These are phyloP conservation scores for Alternaria ventricosa DNA, from an alignment of 2,329 filamentous ascomycete genomes.

Conservation along the genomic window DNA sequence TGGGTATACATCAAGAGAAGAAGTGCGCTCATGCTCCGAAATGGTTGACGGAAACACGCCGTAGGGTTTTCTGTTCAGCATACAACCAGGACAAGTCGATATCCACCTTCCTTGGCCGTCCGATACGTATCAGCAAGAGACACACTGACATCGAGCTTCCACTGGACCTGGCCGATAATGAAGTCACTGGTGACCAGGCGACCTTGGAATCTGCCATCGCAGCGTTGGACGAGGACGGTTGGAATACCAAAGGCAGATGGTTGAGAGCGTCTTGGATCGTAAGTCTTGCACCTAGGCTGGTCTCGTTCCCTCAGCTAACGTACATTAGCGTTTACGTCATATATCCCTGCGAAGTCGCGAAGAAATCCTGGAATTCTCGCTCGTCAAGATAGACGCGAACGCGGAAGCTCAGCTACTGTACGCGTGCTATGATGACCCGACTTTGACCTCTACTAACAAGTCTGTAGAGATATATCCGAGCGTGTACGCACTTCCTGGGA, in stretches of 20 bases:
- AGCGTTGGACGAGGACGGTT: constrained; percentile 34
- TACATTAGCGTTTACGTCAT: constrained; percentile 27
- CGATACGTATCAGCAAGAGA: constrained; percentile 38
- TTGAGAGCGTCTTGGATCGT: constrained; percentile 38
- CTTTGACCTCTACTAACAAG: neutral
- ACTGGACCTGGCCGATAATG: constrained; percentile 39
- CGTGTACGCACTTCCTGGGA: constrained; percentile 39
- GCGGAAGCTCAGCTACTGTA: constrained; percentile 31
- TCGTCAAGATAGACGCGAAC: constrained; percentile 27
- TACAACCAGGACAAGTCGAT: constrained; percentile 44
- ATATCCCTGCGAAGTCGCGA: constrained; percentile 37
- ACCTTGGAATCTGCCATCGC: constrained; percentile 23
- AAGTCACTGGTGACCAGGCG: constrained; percentile 28
- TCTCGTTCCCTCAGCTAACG: neutral
- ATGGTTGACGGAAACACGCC: constrained; percentile 40
- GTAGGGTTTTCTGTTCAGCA: constrained; percentile 35
- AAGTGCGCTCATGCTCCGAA: constrained; percentile 29
- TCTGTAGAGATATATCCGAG: constrained; percentile 34
- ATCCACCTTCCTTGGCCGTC: constrained; percentile 44
- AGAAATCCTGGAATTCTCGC: constrained; percentile 41
- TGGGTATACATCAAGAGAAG: constrained; percentile 42
- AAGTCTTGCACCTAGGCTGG: neutral
- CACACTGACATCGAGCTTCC: constrained; percentile 40
- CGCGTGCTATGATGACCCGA: neutral
- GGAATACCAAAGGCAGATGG: constrained; percentile 50